Conservation (phyloP, 2,329 filamentous ascomycete species). For the Alternaria triticina region DNA sequence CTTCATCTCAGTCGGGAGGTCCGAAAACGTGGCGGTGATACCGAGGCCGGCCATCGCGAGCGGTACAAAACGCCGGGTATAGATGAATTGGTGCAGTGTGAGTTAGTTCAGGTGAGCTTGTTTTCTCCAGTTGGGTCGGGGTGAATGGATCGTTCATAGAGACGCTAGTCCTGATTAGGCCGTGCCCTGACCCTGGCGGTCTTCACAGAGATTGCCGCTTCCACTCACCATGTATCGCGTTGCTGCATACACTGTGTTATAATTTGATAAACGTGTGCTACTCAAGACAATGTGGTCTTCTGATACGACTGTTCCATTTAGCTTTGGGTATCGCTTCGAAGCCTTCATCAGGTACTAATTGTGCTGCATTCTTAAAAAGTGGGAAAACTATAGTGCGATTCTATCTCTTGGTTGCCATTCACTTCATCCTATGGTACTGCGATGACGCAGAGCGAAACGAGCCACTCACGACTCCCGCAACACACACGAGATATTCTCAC, state of each 20-base stretch:
- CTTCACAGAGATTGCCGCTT: not conserved
- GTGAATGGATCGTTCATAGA: not conserved
- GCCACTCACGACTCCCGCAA: no score
- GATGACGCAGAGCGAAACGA: no score
- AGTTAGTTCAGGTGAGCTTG: no score
- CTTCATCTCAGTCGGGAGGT: not conserved
- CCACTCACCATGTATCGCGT: not conserved
- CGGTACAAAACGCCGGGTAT: no score
- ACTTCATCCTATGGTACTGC: no score
- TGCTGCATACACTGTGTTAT: not conserved
- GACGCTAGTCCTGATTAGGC: not conserved
- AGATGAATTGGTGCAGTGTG: no score
- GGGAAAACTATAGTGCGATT: no score
- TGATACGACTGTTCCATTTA: not conserved
- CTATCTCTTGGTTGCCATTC: no score
- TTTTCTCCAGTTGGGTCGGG: no score
- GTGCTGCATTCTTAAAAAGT: no score
- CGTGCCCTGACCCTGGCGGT: not conserved
- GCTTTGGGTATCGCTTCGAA: not conserved
- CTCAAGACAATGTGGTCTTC: not conserved
- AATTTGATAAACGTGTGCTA: not conserved
- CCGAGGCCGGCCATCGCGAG: no score
- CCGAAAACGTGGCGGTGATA: rapidly evolving
- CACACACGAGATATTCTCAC: no score
- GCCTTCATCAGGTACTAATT: not conserved